A percentile compares a stretch with the other conserved stretches of the same genome.
Conservation (phyloP, 2,329 filamentous ascomycete species). For the Aureobasidium sp. region DNA sequence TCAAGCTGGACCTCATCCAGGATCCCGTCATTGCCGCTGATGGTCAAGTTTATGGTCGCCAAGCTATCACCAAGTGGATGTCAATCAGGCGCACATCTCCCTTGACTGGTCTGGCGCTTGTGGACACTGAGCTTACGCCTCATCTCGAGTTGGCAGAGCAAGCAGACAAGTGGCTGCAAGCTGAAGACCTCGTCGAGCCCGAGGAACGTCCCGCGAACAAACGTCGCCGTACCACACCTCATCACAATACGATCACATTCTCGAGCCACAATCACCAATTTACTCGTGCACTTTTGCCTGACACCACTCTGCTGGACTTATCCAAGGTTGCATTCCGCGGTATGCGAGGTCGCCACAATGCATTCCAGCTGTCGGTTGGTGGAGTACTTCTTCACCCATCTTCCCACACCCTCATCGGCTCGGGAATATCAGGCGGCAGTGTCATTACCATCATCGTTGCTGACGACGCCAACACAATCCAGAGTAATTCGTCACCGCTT, state of each 20-base stretch:
- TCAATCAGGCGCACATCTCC: conserved; percentile 35
- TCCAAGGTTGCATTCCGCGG: conserved; percentile 34
- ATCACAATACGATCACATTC: conserved; percentile 22
- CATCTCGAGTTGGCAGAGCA: conserved; percentile 28
- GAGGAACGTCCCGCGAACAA: neutral
- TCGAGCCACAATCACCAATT: conserved; percentile 26
- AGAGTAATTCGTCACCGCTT: neutral
- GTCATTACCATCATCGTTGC: conserved; percentile 24
- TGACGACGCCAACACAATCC: conserved; percentile 22
- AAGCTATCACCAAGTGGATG: conserved; percentile 41
- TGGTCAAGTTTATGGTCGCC: conserved; percentile 38
- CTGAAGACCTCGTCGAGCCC: conserved; percentile 16
- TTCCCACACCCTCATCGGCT: neutral
- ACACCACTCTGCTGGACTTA: conserved; percentile 27
- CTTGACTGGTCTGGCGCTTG: conserved; percentile 33
- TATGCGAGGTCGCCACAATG: conserved; percentile 29
- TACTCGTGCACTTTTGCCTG: conserved; percentile 15
- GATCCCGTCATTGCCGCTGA: conserved; percentile 40
- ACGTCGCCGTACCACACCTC: conserved; percentile 1
- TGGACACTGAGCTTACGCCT: conserved; percentile 27
- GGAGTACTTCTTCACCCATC: conserved; percentile 14
- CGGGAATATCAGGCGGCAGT: conserved; percentile 20
- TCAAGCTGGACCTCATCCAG: conserved; percentile 36
- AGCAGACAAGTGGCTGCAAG: conserved; percentile 31
- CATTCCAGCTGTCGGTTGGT: conserved; percentile 30